These are phyloP conservation scores for Sonneratia caseolaris DNA, from an alignment of 345 rosid species.

Conservation along the genomic window DNA sequence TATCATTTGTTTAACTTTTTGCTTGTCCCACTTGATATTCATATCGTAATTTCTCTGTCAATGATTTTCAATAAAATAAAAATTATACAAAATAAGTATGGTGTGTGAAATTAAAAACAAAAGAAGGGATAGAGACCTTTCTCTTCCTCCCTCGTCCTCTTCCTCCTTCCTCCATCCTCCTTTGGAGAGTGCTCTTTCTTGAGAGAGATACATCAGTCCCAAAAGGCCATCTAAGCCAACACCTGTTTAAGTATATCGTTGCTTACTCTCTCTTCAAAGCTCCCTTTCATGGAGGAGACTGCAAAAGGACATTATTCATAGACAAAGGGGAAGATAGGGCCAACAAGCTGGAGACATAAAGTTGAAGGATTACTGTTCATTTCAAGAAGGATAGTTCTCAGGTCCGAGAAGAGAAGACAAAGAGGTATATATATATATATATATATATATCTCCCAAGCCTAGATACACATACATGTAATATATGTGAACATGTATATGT, in stretches of 20 bases:
- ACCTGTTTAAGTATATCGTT: no score
- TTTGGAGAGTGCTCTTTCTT: no score
- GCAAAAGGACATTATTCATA: background rate
- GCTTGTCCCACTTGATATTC: background rate
- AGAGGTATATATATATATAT: no score
- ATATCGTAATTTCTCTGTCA: background rate
- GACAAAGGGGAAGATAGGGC: conserved; percentile 29
- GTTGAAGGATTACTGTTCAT: conserved; percentile 24
- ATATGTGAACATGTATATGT: no score
- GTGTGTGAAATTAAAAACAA: background rate
- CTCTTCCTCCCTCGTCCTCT: conserved; percentile 1
- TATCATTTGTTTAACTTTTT: background rate
- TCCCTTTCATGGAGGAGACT: no score
- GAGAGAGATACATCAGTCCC: no score
- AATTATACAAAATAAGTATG: background rate
- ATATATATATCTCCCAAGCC: no score
- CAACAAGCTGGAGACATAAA: conserved; percentile 18
- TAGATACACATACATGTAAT: no score
- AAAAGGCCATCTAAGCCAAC: no score
- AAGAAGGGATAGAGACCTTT: background rate
- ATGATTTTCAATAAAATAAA: background rate
- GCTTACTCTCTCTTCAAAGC: no score
- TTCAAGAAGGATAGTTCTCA: conserved; percentile 2
- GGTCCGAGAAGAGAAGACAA: background rate
- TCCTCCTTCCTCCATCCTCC: background rate